Evolutionary conservation across 257 asterid species (phyloP).

Genomic region (Marsdenia floribunda): DNA sequence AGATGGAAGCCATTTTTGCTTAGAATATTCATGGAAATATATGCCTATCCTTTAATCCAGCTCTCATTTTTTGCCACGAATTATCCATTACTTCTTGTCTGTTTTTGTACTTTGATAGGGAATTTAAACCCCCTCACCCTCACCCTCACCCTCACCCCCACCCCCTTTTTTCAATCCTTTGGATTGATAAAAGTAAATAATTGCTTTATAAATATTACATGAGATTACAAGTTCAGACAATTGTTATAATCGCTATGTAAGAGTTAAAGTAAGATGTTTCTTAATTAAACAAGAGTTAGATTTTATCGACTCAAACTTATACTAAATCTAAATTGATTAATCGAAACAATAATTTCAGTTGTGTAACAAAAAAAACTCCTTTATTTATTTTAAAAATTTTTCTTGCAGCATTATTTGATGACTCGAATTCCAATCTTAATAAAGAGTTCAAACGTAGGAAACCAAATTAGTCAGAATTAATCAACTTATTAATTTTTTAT

Average conservation of each 20-base stretch:
- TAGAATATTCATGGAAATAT: not conserved
- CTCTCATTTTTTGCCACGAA: slow-evolving; percentile 19
- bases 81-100: not conserved
- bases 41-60: not conserved
- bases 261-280: no score
- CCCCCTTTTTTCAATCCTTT: not conserved
- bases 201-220: no score
- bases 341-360: no score
- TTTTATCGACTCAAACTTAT: no score
- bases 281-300: no score
- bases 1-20: slow-evolving; percentile 21
- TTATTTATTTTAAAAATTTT: no score
- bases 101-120: not conserved
- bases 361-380: no score
- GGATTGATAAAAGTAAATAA: no score
- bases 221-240: no score
- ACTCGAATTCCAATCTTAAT: slow-evolving; percentile 11
- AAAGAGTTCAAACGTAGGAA: not conserved
- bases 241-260: no score
- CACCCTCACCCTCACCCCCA: no score
- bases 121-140: not conserved
- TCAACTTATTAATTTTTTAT: not conserved
- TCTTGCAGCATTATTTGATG: slow-evolving; percentile 11
- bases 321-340: no score
- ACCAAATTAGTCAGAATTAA: not conserved